These are phyloP conservation scores for Hortiboletus flavorubellus DNA, from an alignment of 768 basidiomycete species.

Conservation along the genomic window DNA sequence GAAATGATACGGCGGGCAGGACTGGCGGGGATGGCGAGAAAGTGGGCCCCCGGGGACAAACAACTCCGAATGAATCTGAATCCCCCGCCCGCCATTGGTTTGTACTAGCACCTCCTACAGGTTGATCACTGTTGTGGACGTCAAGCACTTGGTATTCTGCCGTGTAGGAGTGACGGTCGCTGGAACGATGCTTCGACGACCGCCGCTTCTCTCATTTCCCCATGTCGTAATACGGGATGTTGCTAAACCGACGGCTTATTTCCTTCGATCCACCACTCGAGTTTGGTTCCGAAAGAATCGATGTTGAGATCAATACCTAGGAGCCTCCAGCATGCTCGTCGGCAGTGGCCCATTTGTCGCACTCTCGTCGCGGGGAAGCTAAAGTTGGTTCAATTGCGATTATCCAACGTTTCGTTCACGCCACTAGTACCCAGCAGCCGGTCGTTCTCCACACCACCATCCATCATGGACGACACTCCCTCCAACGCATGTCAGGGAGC, in stretches of 20 bases:
- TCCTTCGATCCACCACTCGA: background rate
- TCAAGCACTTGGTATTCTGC: too few species aligned
- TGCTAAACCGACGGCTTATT: background rate
- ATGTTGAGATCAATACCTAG: constrained; percentile 7
- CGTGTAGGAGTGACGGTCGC: background rate
- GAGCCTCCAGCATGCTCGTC: background rate
- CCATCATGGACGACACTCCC: constrained; percentile 5
- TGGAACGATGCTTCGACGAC: too few species aligned
- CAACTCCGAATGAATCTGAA: too few species aligned
- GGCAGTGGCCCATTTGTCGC: background rate
- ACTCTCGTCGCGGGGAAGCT: background rate
- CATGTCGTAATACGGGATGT: background rate
- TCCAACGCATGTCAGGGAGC: background rate
- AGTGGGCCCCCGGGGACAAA: too few species aligned
- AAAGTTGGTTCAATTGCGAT: constrained; percentile 1
- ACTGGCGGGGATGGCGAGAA: background rate
- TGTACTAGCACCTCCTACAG: background rate
- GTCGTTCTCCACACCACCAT: background rate
- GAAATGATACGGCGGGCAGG: background rate
- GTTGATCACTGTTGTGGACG: too few species aligned
- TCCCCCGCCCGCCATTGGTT: too few species aligned
- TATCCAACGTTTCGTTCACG: background rate
- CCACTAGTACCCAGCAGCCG: background rate
- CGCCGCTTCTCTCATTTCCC: background rate
- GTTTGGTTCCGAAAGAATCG: background rate